A percentile compares a stretch with the other conserved stretches of the same genome.
These are phyloP conservation scores for Ceratocystis huliohia DNA, from an alignment of 2,329 filamentous ascomycete genomes.

Conservation along the genomic window DNA sequence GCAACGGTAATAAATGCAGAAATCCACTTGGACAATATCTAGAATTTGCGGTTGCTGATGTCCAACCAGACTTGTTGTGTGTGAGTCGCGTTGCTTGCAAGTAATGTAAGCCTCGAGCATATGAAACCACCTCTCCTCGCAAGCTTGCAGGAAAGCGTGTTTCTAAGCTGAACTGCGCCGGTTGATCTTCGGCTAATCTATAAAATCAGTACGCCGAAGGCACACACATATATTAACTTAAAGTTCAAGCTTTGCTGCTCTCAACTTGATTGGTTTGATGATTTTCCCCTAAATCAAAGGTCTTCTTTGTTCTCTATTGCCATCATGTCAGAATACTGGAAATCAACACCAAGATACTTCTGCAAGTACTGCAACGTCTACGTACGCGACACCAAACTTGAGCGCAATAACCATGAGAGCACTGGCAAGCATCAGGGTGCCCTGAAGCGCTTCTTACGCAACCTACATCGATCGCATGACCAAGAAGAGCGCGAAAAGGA, in stretches of 20 bases:
- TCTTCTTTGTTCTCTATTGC: background rate
- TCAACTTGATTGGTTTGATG: background rate
- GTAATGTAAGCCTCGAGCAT: background rate
- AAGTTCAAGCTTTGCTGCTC: background rate
- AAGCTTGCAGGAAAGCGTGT: conserved; percentile 11
- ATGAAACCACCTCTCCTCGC: background rate
- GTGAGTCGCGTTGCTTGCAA: conserved; percentile 9
- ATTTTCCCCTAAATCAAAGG: background rate
- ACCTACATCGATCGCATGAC: conserved; percentile 76
- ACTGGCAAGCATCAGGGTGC: conserved; percentile 73
- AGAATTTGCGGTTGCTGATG: background rate
- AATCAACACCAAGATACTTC: conserved; percentile 94
- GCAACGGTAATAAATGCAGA: background rate
- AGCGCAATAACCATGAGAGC: conserved; percentile 77
- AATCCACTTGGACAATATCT: background rate
- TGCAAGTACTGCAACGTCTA: conserved; percentile 91
- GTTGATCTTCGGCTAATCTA: conserved; percentile 11
- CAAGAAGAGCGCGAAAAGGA: conserved; percentile 70
- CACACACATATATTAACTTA: background rate
- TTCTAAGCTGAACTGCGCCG: conserved; percentile 17
- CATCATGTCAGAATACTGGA: conserved; percentile 93
- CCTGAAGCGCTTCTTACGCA: conserved; percentile 78
- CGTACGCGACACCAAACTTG: conserved; percentile 84
- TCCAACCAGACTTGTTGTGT: background rate
- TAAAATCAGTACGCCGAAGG: background rate